Evolutionary conservation across 164 flowering plant genomes (phyloP).

Genomic region (Magnolia officinalis): DNA sequence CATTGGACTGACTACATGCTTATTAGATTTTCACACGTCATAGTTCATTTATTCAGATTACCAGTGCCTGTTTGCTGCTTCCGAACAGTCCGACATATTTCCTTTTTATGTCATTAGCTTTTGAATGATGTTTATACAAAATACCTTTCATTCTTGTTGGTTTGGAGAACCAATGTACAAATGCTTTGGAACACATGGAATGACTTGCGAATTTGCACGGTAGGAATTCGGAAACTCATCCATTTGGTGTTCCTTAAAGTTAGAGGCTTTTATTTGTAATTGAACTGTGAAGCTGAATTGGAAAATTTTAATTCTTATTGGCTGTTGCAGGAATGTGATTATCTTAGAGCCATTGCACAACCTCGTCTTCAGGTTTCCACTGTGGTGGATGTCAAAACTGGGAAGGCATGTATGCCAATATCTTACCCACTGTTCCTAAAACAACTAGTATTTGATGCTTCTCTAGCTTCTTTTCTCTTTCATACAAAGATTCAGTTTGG

Average conservation of each 20-base stretch:
- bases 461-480: neutral
- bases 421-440: neutral
- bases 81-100: too few species aligned
- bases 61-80: too few species aligned
- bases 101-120: too few species aligned
- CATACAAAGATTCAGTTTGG: neutral
- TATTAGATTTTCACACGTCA: too few species aligned
- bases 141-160: too few species aligned
- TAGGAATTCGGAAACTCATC: neutral
- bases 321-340: slow-evolving; percentile 82
- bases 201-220: too few species aligned
- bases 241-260: neutral
- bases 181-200: too few species aligned
- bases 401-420: slow-evolving; percentile 65
- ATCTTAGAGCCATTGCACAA: slow-evolving; percentile 64
- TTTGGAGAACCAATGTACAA: too few species aligned
- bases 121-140: too few species aligned
- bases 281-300: neutral
- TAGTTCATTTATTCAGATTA: too few species aligned
- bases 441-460: neutral
- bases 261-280: neutral
- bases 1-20: too few species aligned
- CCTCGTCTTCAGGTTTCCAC: slow-evolving; percentile 81
- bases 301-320: neutral
- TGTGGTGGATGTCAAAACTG: slow-evolving; percentile 86